phyloP scores from a whole-genome alignment of 176 grass and related monocot species.

The Juncus effusus region DNA sequence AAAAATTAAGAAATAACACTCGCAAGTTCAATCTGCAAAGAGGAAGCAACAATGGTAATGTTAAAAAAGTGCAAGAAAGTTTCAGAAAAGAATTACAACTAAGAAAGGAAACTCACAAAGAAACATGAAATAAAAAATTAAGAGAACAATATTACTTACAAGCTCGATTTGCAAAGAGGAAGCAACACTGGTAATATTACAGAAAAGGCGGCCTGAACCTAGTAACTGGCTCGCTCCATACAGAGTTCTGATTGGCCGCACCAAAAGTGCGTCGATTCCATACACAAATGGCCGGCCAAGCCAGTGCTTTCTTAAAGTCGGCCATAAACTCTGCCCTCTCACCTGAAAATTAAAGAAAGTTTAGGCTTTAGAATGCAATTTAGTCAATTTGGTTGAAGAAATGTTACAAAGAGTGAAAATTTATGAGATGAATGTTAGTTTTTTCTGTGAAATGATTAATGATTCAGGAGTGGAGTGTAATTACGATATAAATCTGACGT shows the following conservation, averaged over 20 bases:
- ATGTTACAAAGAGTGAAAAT: neutral
- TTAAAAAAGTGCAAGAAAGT: neutral
- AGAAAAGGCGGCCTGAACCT: constrained; percentile 51
- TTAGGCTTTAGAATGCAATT: neutral
- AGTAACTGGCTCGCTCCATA: constrained; percentile 67
- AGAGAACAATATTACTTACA: constrained; percentile 37
- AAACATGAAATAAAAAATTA: neutral
- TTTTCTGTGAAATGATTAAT: too few species aligned
- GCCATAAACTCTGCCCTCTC: constrained; percentile 58
- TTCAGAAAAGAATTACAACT: neutral
- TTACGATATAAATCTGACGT: neutral
- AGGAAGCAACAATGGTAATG: constrained; percentile 38
- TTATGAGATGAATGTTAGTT: constrained; percentile 1
- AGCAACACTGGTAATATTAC: constrained; percentile 67
- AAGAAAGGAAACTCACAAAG: neutral
- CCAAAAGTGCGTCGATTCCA: constrained; percentile 54
- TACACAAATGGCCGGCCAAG: constrained; percentile 70
- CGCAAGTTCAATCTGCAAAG: constrained; percentile 89
- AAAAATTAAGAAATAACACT: too few species aligned
- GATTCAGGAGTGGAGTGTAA: too few species aligned
- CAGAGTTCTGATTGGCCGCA: constrained; percentile 78
- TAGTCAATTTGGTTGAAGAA: neutral
- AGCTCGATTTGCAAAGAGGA: constrained; percentile 88
- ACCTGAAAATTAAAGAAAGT: constrained; percentile 40
- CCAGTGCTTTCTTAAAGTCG: constrained; percentile 71